phyloP scores from a whole-genome alignment of 495 filamentous ascomycete species.

The Corynascus novoguineensis region DNA sequence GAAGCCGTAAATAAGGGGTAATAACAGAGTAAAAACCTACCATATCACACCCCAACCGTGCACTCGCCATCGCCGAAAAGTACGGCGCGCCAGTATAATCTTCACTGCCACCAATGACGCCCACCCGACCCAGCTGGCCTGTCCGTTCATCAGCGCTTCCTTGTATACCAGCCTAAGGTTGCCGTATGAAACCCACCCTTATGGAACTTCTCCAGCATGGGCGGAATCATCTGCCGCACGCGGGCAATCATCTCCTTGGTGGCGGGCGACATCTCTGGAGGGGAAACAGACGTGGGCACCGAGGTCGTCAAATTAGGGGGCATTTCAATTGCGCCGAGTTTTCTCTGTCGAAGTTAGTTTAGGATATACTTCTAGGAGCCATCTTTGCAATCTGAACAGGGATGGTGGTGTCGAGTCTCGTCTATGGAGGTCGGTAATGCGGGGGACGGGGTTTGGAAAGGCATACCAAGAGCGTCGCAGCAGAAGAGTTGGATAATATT shows the following conservation, averaged over 20 bases:
- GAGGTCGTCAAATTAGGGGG: background rate
- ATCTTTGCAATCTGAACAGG: no score
- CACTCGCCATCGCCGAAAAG: conserved; percentile 95
- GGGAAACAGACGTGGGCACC: conserved; percentile 1
- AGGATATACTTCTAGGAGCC: no score
- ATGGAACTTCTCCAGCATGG: conserved; percentile 92
- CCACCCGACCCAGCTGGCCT: conserved; percentile 86
- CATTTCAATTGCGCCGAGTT: background rate
- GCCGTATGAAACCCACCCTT: conserved; percentile 59
- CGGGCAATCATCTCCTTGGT: conserved; percentile 66
- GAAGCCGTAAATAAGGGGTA: background rate
- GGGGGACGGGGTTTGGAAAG: no score
- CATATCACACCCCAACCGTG: conserved; percentile 80
- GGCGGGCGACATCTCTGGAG: conserved; percentile 38
- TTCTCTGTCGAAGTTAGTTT: background rate
- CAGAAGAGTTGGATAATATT: no score
- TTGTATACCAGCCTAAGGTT: background rate
- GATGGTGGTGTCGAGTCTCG: no score
- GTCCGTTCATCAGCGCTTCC: background rate
- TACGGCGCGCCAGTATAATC: conserved; percentile 98
- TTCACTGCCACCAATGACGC: conserved; percentile 89
- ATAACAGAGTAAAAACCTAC: conserved; percentile 37
- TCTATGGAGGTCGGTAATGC: no score
- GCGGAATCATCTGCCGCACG: conserved; percentile 87
- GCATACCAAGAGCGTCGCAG: no score